A percentile compares a stretch with the other conserved stretches of the same genome.
phyloP scores from a whole-genome alignment of 306 rosid species.

The Castanea crenata region DNA sequence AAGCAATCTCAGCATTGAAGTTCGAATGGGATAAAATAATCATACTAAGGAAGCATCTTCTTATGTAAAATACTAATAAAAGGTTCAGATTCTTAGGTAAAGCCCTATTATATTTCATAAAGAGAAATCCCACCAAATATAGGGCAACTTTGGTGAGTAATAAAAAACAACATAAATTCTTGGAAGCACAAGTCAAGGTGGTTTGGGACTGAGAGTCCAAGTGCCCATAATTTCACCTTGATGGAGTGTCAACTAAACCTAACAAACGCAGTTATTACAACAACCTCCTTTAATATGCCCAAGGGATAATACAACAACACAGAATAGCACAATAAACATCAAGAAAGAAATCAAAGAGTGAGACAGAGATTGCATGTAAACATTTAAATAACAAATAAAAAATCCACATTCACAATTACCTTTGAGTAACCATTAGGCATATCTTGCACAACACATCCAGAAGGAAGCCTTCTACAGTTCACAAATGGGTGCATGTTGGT shows the following conservation, averaged over 20 bases:
- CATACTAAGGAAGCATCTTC: conserved; percentile 53
- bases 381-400: not conserved
- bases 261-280: conserved; percentile 19
- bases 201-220: conserved; percentile 17
- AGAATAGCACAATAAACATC: not conserved
- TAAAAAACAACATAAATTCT: conserved; percentile 15
- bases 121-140: conserved; percentile 20
- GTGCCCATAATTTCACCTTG: conserved; percentile 16
- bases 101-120: conserved; percentile 24
- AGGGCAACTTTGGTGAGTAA: conserved; percentile 16
- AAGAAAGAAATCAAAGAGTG: not conserved
- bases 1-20: conserved; percentile 35
- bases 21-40: conserved; percentile 29
- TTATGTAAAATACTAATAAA: conserved; percentile 29
- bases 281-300: conserved; percentile 11
- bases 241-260: conserved; percentile 5
- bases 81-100: conserved; percentile 27
- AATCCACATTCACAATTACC: conserved; percentile 36
- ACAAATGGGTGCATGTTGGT: conserved; percentile 23
- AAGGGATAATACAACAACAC: not conserved
- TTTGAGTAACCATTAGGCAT: conserved; percentile 67
- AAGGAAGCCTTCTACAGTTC: conserved; percentile 74
- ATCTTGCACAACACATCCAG: conserved; percentile 84
- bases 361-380: conserved; percentile 1
- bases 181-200: conserved; percentile 22